Base-by-base conservation (phyloP, 208 protist species). In the Leishmania tropica region DNA sequence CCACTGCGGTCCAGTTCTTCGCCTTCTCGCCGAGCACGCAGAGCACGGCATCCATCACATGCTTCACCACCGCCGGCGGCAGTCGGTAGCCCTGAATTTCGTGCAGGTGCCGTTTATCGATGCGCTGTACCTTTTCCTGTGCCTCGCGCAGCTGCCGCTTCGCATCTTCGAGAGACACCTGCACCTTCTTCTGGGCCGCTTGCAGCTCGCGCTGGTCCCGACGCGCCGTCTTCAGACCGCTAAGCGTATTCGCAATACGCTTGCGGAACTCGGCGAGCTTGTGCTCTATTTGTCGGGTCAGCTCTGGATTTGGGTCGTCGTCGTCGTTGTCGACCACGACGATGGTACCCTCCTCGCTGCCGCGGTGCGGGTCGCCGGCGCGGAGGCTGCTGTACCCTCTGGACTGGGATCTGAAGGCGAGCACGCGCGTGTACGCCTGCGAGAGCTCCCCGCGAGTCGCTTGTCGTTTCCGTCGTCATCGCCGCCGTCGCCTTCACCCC, bases 31-130 rank as follows among this genome's bases (percentile, higher is more conserved):
- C 90, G 1, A 96, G 60, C 28, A 94, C 76, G 64, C 87, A 76
- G 83, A 96, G 84, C 19, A 94, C 92, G 31, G 85, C 90, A 21
- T 81, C 81, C 84, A 96, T 92, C 8, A 96, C 92, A n/a, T 83
- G 83, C 85, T 91, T 88, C 72, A 96, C 92, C 31, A 89, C 88
- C 10, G 78, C 79, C 19, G 92, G 90, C n/a, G 92, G 92, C 11
- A 87, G 87, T 37, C 92, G 90, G 71, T 96, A 96, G 53, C 87
- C 88, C 58, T 91, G 86, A 17, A 96, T 88, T 83, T 96, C 92
- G 11, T 81, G 78, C 60, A 93, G 79, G 62, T 91, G 71, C 5
- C 81, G 76, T 5, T 70, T 67, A 67, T 96, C 88, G 60, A 96
- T 89, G 40, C 84, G 51, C 75, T 89, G 72, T 15, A 96, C 86